These are phyloP conservation scores for Neurospora tetraspora DNA, from an alignment of 495 filamentous ascomycete genomes.

Conservation along the genomic window DNA sequence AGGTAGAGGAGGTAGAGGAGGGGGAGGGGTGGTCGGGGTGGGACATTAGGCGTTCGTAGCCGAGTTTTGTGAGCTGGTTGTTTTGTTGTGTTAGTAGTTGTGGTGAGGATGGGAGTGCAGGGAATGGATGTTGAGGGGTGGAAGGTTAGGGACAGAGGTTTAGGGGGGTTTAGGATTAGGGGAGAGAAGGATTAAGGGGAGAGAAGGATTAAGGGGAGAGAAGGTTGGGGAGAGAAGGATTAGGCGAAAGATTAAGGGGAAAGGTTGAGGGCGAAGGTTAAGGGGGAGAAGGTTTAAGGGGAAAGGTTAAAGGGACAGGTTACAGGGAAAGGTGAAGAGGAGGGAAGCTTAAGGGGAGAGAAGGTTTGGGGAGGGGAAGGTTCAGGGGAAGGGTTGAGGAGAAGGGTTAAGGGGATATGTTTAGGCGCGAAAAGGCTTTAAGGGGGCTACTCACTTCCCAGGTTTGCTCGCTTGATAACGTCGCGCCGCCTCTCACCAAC, in stretches of 20 bases:
- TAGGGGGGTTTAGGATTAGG: no score
- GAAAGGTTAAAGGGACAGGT: not conserved
- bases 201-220: not conserved
- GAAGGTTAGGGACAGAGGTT: no score
- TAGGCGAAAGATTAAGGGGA: no score
- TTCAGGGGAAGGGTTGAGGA: not conserved
- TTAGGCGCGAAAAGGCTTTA: not conserved
- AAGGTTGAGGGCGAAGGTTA: no score
- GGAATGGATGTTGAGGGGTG: not conserved
- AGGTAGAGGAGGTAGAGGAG: no score
- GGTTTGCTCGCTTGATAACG: conserved; percentile 8
- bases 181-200: not conserved
- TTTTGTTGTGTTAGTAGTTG: not conserved
- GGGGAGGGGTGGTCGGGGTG: not conserved
- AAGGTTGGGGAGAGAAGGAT: not conserved
- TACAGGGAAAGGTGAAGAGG: not conserved
- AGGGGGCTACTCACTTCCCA: conserved; percentile 24
- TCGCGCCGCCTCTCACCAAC: conserved; percentile 24
- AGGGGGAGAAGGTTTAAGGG: no score
- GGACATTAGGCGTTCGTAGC: conserved; percentile 8
- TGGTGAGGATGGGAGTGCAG: not conserved
- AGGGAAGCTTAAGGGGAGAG: not conserved
- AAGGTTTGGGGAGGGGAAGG: not conserved
- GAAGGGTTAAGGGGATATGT: not conserved
- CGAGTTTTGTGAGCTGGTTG: conserved; percentile 6